Evolutionary conservation across 257 asterid species (phyloP).

Genomic region (Solanum raphanifolium): DNA sequence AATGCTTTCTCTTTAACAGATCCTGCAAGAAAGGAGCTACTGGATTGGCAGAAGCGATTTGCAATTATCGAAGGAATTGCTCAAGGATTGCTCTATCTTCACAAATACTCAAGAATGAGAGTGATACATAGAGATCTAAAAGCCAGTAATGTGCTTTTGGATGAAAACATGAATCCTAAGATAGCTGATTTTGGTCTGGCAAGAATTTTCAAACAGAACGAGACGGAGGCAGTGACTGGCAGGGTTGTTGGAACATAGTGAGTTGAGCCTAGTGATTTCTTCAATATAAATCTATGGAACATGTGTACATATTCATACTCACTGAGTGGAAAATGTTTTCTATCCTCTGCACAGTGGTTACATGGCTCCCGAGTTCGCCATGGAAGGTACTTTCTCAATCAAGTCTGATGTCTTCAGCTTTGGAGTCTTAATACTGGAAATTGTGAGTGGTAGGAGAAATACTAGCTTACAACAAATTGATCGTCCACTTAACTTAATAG

Average conservation of each 20-base stretch:
- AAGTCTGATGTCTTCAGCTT: constrained; percentile 61
- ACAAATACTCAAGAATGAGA: not conserved
- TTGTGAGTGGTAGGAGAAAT: constrained; percentile 45
- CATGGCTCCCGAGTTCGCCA: constrained; percentile 65
- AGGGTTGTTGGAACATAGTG: constrained; percentile 53
- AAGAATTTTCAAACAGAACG: constrained; percentile 36
- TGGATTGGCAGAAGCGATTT: constrained; percentile 18
- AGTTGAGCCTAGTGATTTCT: not conserved
- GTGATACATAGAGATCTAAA: not conserved
- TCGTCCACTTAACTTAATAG: constrained; percentile 45
- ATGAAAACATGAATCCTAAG: constrained; percentile 44
- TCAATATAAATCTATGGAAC: not conserved
- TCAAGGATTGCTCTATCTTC: not conserved
- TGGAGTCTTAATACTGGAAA: constrained; percentile 44
- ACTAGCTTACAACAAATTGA: constrained; percentile 25
- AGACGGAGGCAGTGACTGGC: constrained; percentile 32
- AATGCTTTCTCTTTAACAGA: constrained; percentile 4
- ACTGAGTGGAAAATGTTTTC: not conserved
- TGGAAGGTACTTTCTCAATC: constrained; percentile 50
- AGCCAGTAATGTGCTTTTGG: not conserved
- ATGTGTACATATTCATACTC: not conserved
- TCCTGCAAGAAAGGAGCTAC: constrained; percentile 3
- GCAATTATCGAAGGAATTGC: constrained; percentile 9
- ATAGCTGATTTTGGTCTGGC: constrained; percentile 64
- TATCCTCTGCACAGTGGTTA: constrained; percentile 29